A percentile compares a stretch with the other conserved stretches of the same genome.
phyloP scores from a whole-genome alignment of 768 basidiomycete genomes.

The Saitozyma podzolica region DNA sequence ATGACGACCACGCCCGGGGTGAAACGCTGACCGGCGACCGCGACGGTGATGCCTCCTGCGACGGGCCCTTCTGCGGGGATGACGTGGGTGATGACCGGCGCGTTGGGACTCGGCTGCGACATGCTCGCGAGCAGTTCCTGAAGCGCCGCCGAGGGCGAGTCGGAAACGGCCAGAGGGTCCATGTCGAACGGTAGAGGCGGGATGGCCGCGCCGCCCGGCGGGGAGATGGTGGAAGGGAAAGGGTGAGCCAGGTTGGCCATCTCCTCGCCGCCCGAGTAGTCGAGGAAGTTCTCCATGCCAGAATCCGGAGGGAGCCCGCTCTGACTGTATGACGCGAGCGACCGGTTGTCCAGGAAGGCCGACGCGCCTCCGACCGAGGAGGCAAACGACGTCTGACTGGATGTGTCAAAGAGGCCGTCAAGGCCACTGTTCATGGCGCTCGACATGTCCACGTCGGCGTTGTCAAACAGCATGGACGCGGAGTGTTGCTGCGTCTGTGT shows the following conservation, averaged over 20 bases:
- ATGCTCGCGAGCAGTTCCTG: constrained; percentile 9
- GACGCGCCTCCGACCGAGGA: constrained; percentile 27
- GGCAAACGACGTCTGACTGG: constrained; percentile 29
- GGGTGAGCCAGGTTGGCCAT: constrained; percentile 13
- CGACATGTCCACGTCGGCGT: constrained; percentile 31
- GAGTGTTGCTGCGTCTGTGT: constrained; percentile 17
- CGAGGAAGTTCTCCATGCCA: constrained; percentile 40
- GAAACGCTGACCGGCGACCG: constrained; percentile 88
- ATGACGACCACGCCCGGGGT: constrained; percentile 62
- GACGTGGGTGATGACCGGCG: constrained; percentile 57
- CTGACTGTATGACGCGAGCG: constrained; percentile 34
- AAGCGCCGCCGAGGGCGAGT: background rate
- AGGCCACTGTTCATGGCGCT: constrained; percentile 28
- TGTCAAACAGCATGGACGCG: constrained; percentile 19
- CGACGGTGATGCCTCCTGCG: constrained; percentile 90
- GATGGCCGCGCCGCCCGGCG: constrained; percentile 3
- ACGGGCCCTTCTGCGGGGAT: constrained; percentile 65
- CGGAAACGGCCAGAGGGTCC: constrained; percentile 1
- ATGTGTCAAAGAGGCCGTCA: constrained; percentile 30
- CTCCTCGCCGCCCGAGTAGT: constrained; percentile 39
- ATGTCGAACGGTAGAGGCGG: constrained; percentile 11
- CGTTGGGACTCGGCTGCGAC: constrained; percentile 54
- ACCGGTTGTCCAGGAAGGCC: constrained; percentile 21
- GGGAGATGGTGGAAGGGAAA: constrained; percentile 6
- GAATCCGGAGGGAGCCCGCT: constrained; percentile 36